Conservation (phyloP, 2,329 filamentous ascomycete species). For the Ceratocystis ficicola region DNA sequence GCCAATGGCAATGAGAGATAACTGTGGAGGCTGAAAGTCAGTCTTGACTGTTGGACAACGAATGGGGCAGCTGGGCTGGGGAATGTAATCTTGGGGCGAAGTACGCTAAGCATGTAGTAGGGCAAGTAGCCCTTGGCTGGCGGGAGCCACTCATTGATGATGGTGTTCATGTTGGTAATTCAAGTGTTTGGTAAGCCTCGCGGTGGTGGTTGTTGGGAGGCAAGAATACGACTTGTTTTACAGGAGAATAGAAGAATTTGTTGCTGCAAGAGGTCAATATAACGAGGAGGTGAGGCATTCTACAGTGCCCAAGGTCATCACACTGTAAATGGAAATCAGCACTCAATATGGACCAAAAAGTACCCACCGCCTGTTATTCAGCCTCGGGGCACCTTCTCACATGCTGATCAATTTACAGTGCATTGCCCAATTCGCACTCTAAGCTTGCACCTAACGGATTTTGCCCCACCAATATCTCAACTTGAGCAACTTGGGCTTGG, state of each 20-base stretch:
- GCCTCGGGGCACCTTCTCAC: not conserved
- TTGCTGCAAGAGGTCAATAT: not conserved
- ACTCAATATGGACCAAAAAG: not conserved
- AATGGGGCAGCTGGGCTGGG: not conserved
- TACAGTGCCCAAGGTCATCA: not conserved
- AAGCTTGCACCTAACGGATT: not conserved
- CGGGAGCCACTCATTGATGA: slow-evolving; percentile 34
- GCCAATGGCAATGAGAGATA: slow-evolving; percentile 67
- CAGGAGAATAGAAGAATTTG: not conserved
- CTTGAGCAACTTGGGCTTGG: not conserved
- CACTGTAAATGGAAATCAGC: not conserved
- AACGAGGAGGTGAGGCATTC: not conserved
- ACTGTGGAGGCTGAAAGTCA: slow-evolving; percentile 37
- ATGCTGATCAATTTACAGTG: not conserved
- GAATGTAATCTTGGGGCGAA: not conserved
- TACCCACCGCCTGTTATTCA: not conserved
- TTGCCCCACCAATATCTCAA: slow-evolving; percentile 12
- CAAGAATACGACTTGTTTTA: not conserved
- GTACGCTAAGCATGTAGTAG: slow-evolving; percentile 47
- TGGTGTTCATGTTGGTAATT: slow-evolving; percentile 33
- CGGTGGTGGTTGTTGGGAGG: not conserved
- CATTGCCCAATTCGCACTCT: not conserved
- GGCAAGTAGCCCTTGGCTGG: slow-evolving; percentile 43
- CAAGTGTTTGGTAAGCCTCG: not conserved
- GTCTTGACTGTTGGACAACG: not conserved